Base-by-base conservation (phyloP, 2,329 filamentous ascomycete species). In the Venturia pyrina region DNA sequence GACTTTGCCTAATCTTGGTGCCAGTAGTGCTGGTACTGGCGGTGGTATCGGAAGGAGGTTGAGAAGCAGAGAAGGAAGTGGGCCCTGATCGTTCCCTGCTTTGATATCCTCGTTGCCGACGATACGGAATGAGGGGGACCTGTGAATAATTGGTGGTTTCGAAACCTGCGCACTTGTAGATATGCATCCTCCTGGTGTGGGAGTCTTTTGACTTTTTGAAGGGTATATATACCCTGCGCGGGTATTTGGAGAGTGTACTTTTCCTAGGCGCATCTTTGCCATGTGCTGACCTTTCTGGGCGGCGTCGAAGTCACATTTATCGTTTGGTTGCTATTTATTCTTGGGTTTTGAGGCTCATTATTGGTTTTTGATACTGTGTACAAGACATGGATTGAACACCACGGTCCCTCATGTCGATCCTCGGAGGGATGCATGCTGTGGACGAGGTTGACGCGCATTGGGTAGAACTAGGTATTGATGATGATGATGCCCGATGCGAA, bases 21-120 rank as follows among this genome's bases (percentile, higher is more conserved):
- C 71, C 65, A 79, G 73, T 70, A 79, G 73, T 70, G 75, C 76
- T 65, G 76, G 76, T 19, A 67, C 69, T 50, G 69, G 64, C 15
- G 62, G 65, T 1, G 66, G 63, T 24, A 60, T 66, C 48, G 66
- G 63, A 34, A 68, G 70, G 37, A 73, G 75, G 80, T 83, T 77
- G 76, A 60, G 62, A 37, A 65, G 63, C 57, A 34, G 53, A 59
- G 53, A 59, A 19, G 53, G 53, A 11, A 59, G 53, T n/a, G 53
- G 53, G 17, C 37, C 53, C 37, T 59, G 53, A 59, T 34, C 0
- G 15, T 3, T 59, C 3, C 24, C 8, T 53, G 24, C 28, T 50
- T 24, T 8, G n/a, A 24, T 24, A 50, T 50, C n/a, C 19, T 50
- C 11, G 46, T 24, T n/a, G 46, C 7, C 21, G n/a, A 8, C n/a